A percentile compares a stretch with the other conserved stretches of the same genome.
phyloP scores from a whole-genome alignment of 306 rosid genomes.

The Mimosa pudica region DNA sequence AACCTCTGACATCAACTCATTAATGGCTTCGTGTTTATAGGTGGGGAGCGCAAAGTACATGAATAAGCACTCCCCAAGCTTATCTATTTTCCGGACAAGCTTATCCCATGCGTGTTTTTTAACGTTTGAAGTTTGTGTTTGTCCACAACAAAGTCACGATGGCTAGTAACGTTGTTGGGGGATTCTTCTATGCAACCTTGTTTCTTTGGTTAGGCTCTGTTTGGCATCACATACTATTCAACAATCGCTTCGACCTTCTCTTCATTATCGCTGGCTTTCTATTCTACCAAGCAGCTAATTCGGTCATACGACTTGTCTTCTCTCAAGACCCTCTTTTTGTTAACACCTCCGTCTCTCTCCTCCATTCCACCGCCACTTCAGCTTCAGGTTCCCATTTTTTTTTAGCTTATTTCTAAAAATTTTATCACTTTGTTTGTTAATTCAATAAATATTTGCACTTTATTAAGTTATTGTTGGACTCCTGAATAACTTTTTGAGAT shows the following conservation, averaged over 20 bases:
- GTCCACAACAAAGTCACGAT: neutral
- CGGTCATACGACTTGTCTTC: conserved; percentile 48
- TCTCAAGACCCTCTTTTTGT: conserved; percentile 71
- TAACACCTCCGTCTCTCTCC: conserved; percentile 87
- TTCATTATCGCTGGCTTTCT: conserved; percentile 56
- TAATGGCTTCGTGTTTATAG: neutral
- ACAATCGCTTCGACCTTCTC: conserved; percentile 52
- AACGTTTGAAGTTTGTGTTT: neutral
- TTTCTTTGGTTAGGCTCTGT: conserved; percentile 65
- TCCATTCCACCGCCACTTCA: conserved; percentile 74
- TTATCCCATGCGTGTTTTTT: neutral
- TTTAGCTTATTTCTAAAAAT: neutral
- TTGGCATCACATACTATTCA: conserved; percentile 54
- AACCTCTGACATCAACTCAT: neutral
- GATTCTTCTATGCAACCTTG: conserved; percentile 63
- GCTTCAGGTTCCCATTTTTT: conserved; percentile 57
- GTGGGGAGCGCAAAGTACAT: neutral
- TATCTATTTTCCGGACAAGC: no score
- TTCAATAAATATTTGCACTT: neutral
- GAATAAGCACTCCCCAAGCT: neutral
- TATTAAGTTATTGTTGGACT: neutral
- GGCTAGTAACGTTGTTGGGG: conserved; percentile 41
- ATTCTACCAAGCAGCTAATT: conserved; percentile 68
- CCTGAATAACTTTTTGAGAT: neutral
- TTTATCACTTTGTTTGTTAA: neutral